Conservation (phyloP, 768 basidiomycete genomes). For the Kwoniella sp. region DNA sequence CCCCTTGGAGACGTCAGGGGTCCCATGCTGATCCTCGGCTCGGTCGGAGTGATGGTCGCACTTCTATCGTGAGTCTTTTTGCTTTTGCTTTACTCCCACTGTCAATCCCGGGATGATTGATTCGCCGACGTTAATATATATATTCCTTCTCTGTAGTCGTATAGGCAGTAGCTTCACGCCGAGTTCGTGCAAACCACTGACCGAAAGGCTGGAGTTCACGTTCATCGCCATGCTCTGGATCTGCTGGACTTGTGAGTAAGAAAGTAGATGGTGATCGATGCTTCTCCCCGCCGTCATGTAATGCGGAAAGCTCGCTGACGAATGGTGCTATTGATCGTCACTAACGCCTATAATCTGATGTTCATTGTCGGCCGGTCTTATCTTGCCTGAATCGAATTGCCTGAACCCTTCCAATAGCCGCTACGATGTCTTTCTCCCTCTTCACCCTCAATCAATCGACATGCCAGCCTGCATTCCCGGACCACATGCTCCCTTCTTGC, state of each 20-base stretch:
- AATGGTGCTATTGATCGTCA: no score
- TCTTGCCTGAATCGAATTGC: background rate
- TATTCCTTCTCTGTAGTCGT: no score
- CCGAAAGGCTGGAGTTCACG: slow-evolving; percentile 45
- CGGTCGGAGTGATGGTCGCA: slow-evolving; percentile 15
- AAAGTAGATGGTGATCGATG: no score
- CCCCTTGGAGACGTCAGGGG: slow-evolving; percentile 37
- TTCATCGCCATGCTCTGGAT: slow-evolving; percentile 46
- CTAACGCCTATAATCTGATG: no score
- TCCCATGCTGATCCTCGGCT: slow-evolving; percentile 23
- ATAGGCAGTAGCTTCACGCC: slow-evolving; percentile 22
- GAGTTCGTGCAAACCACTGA: slow-evolving; percentile 39
- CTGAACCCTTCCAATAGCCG: slow-evolving; percentile 27
- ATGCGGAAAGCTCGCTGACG: background rate
- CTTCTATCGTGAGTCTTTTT: slow-evolving; percentile 22
- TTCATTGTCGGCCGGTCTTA: no score
- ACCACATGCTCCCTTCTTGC: slow-evolving; percentile 38
- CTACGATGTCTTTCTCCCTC: slow-evolving; percentile 48
- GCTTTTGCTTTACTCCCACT: background rate
- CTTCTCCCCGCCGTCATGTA: no score
- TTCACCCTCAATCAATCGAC: slow-evolving; percentile 36
- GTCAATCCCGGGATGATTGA: background rate
- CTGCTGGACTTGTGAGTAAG: slow-evolving; percentile 46
- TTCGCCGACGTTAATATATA: background rate
- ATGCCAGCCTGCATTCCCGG: slow-evolving; percentile 21